Percentiles rank a stretch among this genome's conserved stretches.
These are phyloP conservation scores for Elasticomyces elasticus DNA, from an alignment of 495 filamentous ascomycete genomes.

Conservation along the genomic window DNA sequence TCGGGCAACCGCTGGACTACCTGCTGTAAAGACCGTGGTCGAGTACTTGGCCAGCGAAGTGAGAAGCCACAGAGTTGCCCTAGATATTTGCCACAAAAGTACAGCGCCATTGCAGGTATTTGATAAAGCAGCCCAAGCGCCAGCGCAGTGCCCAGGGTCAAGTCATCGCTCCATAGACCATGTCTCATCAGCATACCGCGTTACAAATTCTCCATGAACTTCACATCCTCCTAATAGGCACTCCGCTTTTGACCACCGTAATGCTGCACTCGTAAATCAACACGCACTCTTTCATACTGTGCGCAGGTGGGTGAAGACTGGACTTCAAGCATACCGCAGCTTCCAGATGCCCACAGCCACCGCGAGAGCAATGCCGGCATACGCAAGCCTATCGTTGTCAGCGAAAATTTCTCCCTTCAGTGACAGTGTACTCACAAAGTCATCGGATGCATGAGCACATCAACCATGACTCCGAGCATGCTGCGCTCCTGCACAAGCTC, in stretches of 20 bases:
- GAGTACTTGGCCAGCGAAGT: no score
- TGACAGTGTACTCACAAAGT: background rate
- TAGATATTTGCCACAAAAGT: no score
- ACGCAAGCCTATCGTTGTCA: background rate
- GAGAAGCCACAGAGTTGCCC: no score
- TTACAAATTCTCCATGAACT: no score
- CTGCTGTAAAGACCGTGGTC: no score
- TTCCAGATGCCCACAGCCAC: constrained; percentile 6
- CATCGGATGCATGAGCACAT: background rate
- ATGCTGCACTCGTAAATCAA: background rate
- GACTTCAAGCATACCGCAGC: constrained; percentile 3
- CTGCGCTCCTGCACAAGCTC: background rate
- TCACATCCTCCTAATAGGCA: background rate
- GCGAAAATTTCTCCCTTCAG: background rate
- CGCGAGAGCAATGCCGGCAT: background rate
- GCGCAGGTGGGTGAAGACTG: background rate
- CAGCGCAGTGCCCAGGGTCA: no score
- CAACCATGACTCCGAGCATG: background rate
- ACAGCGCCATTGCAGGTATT: background rate
- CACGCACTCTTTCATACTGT: background rate
- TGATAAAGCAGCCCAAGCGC: no score
- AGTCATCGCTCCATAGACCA: no score
- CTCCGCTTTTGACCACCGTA: background rate
- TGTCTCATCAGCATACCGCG: no score
- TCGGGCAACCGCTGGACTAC: constrained; percentile 4